Conservation (phyloP, 2,329 filamentous ascomycete genomes). For the Cercospora brassicicola region DNA sequence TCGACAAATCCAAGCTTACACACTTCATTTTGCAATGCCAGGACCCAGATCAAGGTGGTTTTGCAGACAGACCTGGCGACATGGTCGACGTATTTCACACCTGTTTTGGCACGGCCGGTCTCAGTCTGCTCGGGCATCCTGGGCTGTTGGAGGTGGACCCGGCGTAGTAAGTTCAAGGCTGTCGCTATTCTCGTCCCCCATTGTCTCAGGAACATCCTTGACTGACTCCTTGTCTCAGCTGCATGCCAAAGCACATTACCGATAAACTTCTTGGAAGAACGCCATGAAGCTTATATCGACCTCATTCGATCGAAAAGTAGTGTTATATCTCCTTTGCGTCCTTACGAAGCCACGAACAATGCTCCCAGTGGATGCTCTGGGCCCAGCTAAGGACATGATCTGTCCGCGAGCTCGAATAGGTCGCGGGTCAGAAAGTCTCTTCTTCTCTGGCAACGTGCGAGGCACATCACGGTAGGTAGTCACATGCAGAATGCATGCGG, state of each 20-base stretch:
- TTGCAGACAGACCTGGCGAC: constrained; percentile 86
- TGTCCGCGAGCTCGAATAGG: neutral
- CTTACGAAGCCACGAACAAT: neutral
- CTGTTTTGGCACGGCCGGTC: constrained; percentile 79
- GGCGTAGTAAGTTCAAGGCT: constrained; percentile 64
- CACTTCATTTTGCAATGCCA: constrained; percentile 85
- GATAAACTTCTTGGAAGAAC: constrained; percentile 56
- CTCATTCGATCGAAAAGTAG: neutral
- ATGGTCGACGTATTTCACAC: constrained; percentile 99
- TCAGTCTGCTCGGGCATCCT: constrained; percentile 78
- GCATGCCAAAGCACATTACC: constrained; percentile 63
- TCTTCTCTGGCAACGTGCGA: neutral
- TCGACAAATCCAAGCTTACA: constrained; percentile 76
- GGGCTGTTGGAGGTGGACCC: constrained; percentile 81
- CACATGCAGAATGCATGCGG: neutral
- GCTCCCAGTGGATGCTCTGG: neutral
- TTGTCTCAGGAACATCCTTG: constrained; percentile 8
- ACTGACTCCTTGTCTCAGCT: constrained; percentile 29
- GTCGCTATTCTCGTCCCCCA: constrained; percentile 10
- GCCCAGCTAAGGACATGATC: neutral
- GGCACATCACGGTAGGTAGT: neutral
- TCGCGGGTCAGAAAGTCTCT: neutral
- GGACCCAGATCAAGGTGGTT: constrained; percentile 77
- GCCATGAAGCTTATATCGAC: constrained; percentile 18
- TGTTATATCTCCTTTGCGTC: neutral